A percentile compares a stretch with the other conserved stretches of the same genome.
Evolutionary conservation across 805 yeast genomes (phyloP).

Genomic region (Kregervanrija fluxuum): DNA sequence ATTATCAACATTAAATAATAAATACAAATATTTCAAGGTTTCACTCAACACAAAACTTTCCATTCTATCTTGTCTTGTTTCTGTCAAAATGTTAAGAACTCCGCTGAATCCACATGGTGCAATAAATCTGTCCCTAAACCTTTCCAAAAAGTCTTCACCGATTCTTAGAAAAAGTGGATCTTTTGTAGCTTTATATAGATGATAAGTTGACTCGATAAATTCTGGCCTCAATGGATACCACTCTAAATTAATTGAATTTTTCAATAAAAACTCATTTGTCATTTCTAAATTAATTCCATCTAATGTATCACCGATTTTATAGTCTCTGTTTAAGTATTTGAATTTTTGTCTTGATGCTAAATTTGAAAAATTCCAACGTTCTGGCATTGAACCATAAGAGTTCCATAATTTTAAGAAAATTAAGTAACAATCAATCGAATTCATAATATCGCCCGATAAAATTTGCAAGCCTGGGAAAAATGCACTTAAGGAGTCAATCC

Average conservation of each 20-base stretch:
- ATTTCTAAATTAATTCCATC: slow-evolving; percentile 15
- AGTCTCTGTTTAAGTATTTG: slow-evolving; percentile 7
- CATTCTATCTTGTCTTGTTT: slow-evolving; percentile 70
- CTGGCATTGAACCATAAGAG: slow-evolving; percentile 75
- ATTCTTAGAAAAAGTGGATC: slow-evolving; percentile 79
- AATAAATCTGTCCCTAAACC: slow-evolving; percentile 44
- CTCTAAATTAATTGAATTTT: slow-evolving; percentile 48
- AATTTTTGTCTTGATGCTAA: slow-evolving; percentile 15
- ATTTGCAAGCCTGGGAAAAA: slow-evolving; percentile 86
- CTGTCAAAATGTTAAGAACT: slow-evolving; percentile 56
- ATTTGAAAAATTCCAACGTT: slow-evolving; percentile 60
- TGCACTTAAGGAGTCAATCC: slow-evolving; percentile 86
- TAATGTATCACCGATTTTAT: slow-evolving; percentile 15
- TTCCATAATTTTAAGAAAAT: slow-evolving; percentile 74
- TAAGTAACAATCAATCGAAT: slow-evolving; percentile 56
- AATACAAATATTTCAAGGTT: slow-evolving; percentile 73
- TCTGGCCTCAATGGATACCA: slow-evolving; percentile 96
- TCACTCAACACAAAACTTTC: slow-evolving; percentile 88
- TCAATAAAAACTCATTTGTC: slow-evolving; percentile 19
- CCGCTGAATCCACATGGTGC: slow-evolving; percentile 81
- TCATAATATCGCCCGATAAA: slow-evolving; percentile 62
- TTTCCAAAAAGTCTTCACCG: slow-evolving; percentile 58
- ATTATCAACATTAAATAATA: slow-evolving; percentile 69
- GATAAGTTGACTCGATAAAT: slow-evolving; percentile 82
- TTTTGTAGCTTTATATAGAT: slow-evolving; percentile 71